These are phyloP conservation scores for Populus trichocarpa DNA, from an alignment of 441 rosid species.

Conservation along the genomic window DNA sequence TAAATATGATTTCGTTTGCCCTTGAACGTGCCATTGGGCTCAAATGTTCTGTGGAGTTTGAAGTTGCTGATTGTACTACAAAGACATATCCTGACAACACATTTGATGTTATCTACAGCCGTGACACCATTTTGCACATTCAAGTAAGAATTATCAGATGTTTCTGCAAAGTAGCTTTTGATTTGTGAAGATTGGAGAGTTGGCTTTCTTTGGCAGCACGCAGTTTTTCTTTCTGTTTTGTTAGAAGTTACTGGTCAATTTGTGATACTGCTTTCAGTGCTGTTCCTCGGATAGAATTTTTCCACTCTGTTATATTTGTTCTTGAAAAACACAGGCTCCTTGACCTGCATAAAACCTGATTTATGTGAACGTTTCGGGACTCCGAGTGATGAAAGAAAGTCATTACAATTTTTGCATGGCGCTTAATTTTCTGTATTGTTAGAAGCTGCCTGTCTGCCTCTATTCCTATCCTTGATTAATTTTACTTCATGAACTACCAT, in stretches of 20 bases:
- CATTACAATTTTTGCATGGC: background rate
- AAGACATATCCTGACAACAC: constrained; percentile 68
- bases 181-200: background rate
- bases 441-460: background rate
- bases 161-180: background rate
- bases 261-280: background rate
- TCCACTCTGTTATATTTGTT: background rate
- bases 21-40: constrained; percentile 93
- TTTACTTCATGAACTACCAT: background rate
- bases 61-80: constrained; percentile 93
- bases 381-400: background rate
- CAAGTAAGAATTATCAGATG: constrained; percentile 38
- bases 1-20: constrained; percentile 94
- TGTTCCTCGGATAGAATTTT: background rate
- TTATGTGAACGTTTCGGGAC: background rate
- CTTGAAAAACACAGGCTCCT: background rate
- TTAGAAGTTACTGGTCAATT: background rate
- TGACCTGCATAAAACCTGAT: background rate
- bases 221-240: background rate
- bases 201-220: background rate
- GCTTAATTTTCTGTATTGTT: background rate
- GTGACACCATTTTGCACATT: constrained; percentile 91
- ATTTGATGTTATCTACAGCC: constrained; percentile 93
- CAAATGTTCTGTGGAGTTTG: constrained; percentile 83
- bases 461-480: background rate